Percentiles rank a stretch among this genome's conserved stretches.
These are phyloP conservation scores for Jatropha curcas DNA, from an alignment of 345 rosid species.

Conservation along the genomic window DNA sequence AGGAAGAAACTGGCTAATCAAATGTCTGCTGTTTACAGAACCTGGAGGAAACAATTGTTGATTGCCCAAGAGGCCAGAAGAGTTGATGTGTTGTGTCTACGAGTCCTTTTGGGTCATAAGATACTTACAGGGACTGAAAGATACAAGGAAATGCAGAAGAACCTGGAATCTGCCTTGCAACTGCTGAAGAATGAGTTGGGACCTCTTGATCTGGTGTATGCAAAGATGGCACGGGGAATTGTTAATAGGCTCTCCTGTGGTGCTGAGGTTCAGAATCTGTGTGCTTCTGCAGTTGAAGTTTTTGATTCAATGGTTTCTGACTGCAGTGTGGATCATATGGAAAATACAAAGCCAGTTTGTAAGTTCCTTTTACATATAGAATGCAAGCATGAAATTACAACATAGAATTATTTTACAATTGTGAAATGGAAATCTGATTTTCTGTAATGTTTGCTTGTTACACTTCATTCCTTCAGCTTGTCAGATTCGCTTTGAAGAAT, in stretches of 20 bases:
- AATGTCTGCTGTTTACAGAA: conserved; percentile 30
- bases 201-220: conserved; percentile 56
- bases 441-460: neutral
- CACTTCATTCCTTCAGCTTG: conserved; percentile 37
- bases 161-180: conserved; percentile 51
- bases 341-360: conserved; percentile 35
- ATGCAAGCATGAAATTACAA: neutral
- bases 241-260: conserved; percentile 78
- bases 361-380: conserved; percentile 29
- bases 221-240: conserved; percentile 73
- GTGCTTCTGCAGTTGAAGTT: conserved; percentile 62
- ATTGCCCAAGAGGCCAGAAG: conserved; percentile 80
- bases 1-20: neutral
- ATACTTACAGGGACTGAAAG: conserved; percentile 51
- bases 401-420: too few relatives aligned
- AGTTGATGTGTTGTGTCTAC: conserved; percentile 71
- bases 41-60: conserved; percentile 69
- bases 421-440: neutral
- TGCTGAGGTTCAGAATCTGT: conserved; percentile 66
- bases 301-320: conserved; percentile 40
- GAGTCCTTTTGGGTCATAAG: conserved; percentile 56
- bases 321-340: conserved; percentile 11
- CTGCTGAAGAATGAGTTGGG: conserved; percentile 66
- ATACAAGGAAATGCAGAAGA: conserved; percentile 43
- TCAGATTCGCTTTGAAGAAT: conserved; percentile 43